Evolutionary conservation across 805 yeast genomes (phyloP), one percentile per base, ranked within the genome.

Genomic region (Zygoascus ofunaensis): DNA sequence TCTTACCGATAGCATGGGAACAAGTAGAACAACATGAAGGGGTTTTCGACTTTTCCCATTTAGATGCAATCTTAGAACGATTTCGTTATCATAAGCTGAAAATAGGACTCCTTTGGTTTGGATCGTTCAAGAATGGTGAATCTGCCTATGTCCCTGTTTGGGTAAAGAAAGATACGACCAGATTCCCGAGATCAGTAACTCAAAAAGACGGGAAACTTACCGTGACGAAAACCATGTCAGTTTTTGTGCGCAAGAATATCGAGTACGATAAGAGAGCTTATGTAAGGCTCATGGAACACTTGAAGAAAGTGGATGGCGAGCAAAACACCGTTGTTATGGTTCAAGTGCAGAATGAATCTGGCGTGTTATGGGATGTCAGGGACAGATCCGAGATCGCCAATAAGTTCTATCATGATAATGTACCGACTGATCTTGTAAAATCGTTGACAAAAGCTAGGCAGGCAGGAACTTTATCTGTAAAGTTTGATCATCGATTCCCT

Each of bases 91-190:
- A 48, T 38, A 41, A 23, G 3, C 19, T 50, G 19, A 24, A 43
- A 8, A 24, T 50, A 8, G 45, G 38, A 2, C 37, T 50, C 21
- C 46, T 49, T 4, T 50, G 53, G 53, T 50, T 50, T 41, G 53
- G 53, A 28, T 39, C 53, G 12, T 50, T 50, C 32, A 50, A 50
- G 22, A 50, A 50, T 30, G 53, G 53, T 18, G 43, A 35, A 36
- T 49, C 52, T 4, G 14, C 45, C 18, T 49, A 49, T 24, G 42
- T 40, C 4, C 52, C 52, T 7, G 20, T 12, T 4, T 49, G 52
- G 52, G 28, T 49, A 20, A 50, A 49, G 26, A 41, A 22, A 32
- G 39, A 50, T 36, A 37, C 52, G 4, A 26, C 32, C 19, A 28
- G 45, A n/a, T 50, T 45, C 38, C 47, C 44, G 7, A 15, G 53